Evolutionary conservation across 2,329 filamentous ascomycete genomes (phyloP).

Genomic region (Beauveria caledonica): DNA sequence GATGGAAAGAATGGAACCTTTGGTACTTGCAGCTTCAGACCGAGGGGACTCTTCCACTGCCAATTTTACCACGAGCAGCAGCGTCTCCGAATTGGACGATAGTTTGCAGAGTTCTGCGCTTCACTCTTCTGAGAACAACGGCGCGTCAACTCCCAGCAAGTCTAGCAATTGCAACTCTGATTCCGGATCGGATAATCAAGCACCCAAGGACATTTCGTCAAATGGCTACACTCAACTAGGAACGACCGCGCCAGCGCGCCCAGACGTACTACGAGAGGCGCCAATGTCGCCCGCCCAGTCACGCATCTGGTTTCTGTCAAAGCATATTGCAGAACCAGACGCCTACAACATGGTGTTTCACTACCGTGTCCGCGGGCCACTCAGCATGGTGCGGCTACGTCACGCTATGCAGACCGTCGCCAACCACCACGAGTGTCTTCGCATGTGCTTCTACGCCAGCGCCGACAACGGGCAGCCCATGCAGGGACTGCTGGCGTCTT

Average conservation of each 20-base stretch:
- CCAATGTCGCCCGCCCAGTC: conserved; percentile 20
- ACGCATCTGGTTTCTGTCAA: conserved; percentile 32
- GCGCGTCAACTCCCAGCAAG: neutral
- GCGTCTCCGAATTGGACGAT: neutral
- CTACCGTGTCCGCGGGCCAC: conserved; percentile 23
- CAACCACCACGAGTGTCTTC: conserved; percentile 25
- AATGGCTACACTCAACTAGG: too few species aligned
- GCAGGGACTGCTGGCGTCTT: conserved; percentile 19
- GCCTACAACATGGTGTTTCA: conserved; percentile 31
- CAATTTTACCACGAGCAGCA: neutral
- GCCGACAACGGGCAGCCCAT: conserved; percentile 13
- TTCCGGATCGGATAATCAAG: neutral
- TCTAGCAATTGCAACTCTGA: neutral
- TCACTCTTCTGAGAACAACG: neutral
- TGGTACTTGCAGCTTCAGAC: neutral
- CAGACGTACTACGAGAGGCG: conserved; percentile 26
- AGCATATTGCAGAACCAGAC: conserved; percentile 26
- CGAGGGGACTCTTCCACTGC: neutral
- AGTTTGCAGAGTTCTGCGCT: neutral
- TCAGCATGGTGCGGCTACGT: conserved; percentile 23
- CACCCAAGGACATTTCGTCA: too few species aligned
- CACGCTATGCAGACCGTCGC: conserved; percentile 25
- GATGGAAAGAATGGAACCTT: neutral
- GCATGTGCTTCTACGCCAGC: conserved; percentile 22
- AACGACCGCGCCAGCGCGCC: neutral